Percentiles rank a stretch among this genome's conserved stretches.
Evolutionary conservation across 2,329 filamentous ascomycete genomes (phyloP).

Genomic region (Raffaelea albimanens): DNA sequence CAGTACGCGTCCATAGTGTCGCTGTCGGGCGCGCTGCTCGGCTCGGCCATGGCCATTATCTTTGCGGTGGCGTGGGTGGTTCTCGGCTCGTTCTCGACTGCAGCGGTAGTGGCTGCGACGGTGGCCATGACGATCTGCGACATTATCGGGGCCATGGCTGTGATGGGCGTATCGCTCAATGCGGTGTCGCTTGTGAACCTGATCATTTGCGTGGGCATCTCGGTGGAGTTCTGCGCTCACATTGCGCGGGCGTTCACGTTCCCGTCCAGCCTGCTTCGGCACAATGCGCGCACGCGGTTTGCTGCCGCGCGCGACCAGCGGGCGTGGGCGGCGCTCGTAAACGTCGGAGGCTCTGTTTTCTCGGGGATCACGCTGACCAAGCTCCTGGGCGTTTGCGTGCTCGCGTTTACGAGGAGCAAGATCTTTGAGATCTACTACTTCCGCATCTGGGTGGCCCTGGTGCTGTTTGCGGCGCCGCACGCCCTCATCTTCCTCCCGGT

Average conservation of each 20-base stretch:
- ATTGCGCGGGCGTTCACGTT: constrained; percentile 95
- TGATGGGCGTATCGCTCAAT: constrained; percentile 82
- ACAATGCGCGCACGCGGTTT: constrained; percentile 69
- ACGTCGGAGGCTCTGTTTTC: constrained; percentile 90
- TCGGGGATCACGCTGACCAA: constrained; percentile 96
- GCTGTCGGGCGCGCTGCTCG: constrained; percentile 70
- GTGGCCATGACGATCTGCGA: constrained; percentile 91
- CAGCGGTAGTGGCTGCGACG: constrained; percentile 71
- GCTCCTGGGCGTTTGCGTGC: constrained; percentile 78
- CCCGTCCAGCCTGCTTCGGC: constrained; percentile 72
- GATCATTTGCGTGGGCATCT: constrained; percentile 93
- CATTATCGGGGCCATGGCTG: constrained; percentile 89
- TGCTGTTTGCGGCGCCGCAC: constrained; percentile 80
- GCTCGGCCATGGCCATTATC: constrained; percentile 76
- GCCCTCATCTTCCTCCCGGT: constrained; percentile 89
- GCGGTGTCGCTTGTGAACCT: constrained; percentile 93
- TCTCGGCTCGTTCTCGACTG: constrained; percentile 75
- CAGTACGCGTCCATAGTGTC: constrained; percentile 82
- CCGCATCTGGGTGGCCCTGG: constrained; percentile 86
- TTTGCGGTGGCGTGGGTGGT: constrained; percentile 70
- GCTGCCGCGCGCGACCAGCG: constrained; percentile 67
- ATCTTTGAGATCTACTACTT: constrained; percentile 99
- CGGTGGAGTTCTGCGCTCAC: constrained; percentile 95
- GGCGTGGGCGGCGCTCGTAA: constrained; percentile 87
- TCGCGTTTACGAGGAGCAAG: constrained; percentile 93